These are phyloP conservation scores for Tylopilus plumbeoviolaceoides DNA, from an alignment of 768 basidiomycete genomes.

Conservation along the genomic window DNA sequence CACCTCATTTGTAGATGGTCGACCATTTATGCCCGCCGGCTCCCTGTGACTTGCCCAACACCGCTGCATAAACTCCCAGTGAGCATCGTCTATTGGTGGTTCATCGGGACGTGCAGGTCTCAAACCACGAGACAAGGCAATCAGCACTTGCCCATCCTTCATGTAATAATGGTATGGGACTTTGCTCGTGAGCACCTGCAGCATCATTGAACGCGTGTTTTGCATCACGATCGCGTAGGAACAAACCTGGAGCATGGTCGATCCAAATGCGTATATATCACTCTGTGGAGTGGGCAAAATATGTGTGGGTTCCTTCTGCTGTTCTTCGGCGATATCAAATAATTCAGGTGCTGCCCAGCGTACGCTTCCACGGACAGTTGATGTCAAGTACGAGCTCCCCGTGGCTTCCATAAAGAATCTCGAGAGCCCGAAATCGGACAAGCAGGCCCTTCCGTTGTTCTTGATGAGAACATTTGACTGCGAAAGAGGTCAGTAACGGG, in stretches of 20 bases:
- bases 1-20: conserved; percentile 17
- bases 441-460: conserved; percentile 25
- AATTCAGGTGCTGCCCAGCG: conserved; percentile 46
- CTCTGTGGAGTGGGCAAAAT: conserved; percentile 20
- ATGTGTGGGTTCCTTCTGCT: conserved; percentile 10
- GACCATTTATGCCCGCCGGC: not conserved
- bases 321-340: conserved; percentile 30
- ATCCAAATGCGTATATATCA: conserved; percentile 43
- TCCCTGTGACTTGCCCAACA: conserved; percentile 26
- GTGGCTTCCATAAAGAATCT: conserved; percentile 24
- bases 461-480: conserved; percentile 37
- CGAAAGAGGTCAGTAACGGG: not conserved
- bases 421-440: conserved; percentile 38
- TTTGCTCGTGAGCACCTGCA: conserved; percentile 27
- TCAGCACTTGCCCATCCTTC: conserved; percentile 22
- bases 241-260: conserved; percentile 29
- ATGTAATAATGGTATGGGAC: conserved; percentile 23
- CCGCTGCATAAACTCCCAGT: conserved; percentile 20
- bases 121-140: conserved; percentile 14
- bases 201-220: not conserved
- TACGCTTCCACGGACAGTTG: conserved; percentile 40
- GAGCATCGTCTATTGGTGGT: not conserved
- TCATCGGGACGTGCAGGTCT: conserved; percentile 7
- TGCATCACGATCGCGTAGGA: not conserved
- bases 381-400: conserved; percentile 23